A percentile compares a stretch with the other conserved stretches of the same genome.
phyloP scores from a whole-genome alignment of 768 basidiomycete species.

The Hericium erinaceus region DNA sequence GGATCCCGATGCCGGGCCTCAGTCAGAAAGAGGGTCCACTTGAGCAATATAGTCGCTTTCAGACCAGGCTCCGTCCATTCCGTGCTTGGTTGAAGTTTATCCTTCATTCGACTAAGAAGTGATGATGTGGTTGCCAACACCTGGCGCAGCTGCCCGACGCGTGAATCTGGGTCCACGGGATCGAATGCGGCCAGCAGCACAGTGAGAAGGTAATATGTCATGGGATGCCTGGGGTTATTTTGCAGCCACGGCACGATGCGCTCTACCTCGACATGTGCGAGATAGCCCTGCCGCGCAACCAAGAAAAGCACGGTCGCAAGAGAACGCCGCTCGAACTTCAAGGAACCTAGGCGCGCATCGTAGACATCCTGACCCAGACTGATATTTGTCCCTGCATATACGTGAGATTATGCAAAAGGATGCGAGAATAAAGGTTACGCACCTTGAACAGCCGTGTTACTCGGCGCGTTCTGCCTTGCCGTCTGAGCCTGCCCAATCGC shows the following conservation, averaged over 20 bases:
- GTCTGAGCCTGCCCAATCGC: constrained; percentile 44
- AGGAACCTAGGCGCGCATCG: constrained; percentile 58
- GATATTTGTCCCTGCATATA: constrained; percentile 28
- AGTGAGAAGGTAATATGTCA: constrained; percentile 62
- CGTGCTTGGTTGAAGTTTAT: constrained; percentile 38
- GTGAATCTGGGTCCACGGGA: constrained; percentile 44
- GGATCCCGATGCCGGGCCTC: constrained; percentile 64
- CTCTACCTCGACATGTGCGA: constrained; percentile 53
- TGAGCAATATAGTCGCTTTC: constrained; percentile 66
- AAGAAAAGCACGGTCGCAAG: constrained; percentile 56
- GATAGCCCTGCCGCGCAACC: constrained; percentile 52
- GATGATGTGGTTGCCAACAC: constrained; percentile 35
- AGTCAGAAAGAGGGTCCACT: constrained; percentile 83
- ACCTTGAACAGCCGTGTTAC: constrained; percentile 56
- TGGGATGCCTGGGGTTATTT: constrained; percentile 52
- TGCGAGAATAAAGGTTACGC: constrained; percentile 11
- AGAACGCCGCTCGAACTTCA: constrained; percentile 64
- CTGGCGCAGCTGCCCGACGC: constrained; percentile 36
- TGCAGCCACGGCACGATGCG: constrained; percentile 64
- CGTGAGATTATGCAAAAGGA: neutral
- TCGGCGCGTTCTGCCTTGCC: constrained; percentile 53
- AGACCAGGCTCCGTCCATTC: constrained; percentile 65
- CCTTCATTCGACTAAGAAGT: constrained; percentile 50
- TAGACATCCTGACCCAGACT: constrained; percentile 59
- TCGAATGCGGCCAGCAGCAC: constrained; percentile 60